These are phyloP conservation scores for Colletotrichum gigasporum DNA, from an alignment of 2,329 filamentous ascomycete species.

Conservation along the genomic window DNA sequence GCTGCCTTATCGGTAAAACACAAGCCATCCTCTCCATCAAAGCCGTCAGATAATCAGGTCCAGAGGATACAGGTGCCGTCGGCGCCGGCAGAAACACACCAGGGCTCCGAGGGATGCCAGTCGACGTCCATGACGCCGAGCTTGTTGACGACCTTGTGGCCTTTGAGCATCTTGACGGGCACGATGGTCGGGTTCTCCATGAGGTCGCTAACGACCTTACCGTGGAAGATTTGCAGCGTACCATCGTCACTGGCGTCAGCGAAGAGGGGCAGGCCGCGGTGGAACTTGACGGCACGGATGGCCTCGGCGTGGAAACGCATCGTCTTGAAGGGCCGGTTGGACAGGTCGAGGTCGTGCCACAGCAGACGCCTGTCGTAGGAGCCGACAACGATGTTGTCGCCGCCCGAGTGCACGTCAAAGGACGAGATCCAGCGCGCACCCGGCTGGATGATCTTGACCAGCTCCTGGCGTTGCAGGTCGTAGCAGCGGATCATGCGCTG, in stretches of 20 bases:
- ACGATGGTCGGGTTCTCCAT: constrained; percentile 98
- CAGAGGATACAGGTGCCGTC: constrained; percentile 93
- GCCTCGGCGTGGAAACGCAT: constrained; percentile 94
- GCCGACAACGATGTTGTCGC: constrained; percentile 93
- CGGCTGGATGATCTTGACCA: constrained; percentile 92
- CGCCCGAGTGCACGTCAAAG: constrained; percentile 91
- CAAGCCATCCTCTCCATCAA: constrained; percentile 9
- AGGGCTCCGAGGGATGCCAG: constrained; percentile 95
- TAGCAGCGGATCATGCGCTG: constrained; percentile 94
- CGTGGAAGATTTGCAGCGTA: constrained; percentile 94
- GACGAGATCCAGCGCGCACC: constrained; percentile 93
- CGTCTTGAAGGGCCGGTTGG: constrained; percentile 91
- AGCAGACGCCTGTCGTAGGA: constrained; percentile 93
- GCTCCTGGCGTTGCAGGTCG: constrained; percentile 89
- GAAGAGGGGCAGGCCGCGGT: constrained; percentile 85
- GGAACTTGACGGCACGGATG: constrained; percentile 88
- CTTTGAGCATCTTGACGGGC: constrained; percentile 90
- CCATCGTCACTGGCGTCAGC: constrained; percentile 96
- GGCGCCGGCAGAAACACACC: constrained; percentile 93
- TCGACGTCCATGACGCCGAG: constrained; percentile 93
- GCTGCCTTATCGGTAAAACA: constrained; percentile 29
- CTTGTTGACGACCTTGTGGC: constrained; percentile 86
- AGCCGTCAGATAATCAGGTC: constrained; percentile 72
- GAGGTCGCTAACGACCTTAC: constrained; percentile 91
- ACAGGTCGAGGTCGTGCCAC: constrained; percentile 97